These are phyloP conservation scores for Fraxinus pennsylvanica DNA, from an alignment of 257 asterid species.

Conservation along the genomic window DNA sequence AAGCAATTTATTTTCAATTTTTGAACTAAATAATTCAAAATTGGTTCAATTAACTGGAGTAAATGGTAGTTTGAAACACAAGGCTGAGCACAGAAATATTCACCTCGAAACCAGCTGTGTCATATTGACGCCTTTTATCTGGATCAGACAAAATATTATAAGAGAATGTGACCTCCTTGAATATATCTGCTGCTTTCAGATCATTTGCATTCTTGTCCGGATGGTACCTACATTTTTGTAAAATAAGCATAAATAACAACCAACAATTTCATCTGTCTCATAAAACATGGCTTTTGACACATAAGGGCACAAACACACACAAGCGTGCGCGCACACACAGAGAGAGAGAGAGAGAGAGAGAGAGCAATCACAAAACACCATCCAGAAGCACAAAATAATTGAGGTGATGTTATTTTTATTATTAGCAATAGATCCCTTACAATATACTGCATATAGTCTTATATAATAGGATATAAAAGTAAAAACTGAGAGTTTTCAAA, in stretches of 20 bases:
- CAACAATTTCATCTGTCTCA: constrained; percentile 11
- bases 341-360: not conserved
- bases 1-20: constrained; percentile 13
- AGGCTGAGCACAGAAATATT: constrained; percentile 21
- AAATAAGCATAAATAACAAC: constrained; percentile 22
- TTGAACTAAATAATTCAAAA: not conserved
- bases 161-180: constrained; percentile 92
- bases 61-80: not conserved
- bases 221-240: constrained; percentile 69
- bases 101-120: constrained; percentile 91
- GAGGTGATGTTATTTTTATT: too few species aligned
- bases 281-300: constrained; percentile 7
- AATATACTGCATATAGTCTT: not conserved
- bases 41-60: not conserved
- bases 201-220: constrained; percentile 99
- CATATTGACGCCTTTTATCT: constrained; percentile 88
- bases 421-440: not conserved
- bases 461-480: not conserved
- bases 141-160: constrained; percentile 90
- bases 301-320: not conserved
- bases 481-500: not conserved
- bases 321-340: not conserved
- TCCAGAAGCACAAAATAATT: too few species aligned
- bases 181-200: constrained; percentile 76
- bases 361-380: too few species aligned